Evolutionary conservation across 208 protist species (phyloP).

Genomic region (Plasmodiophora brassicae): DNA sequence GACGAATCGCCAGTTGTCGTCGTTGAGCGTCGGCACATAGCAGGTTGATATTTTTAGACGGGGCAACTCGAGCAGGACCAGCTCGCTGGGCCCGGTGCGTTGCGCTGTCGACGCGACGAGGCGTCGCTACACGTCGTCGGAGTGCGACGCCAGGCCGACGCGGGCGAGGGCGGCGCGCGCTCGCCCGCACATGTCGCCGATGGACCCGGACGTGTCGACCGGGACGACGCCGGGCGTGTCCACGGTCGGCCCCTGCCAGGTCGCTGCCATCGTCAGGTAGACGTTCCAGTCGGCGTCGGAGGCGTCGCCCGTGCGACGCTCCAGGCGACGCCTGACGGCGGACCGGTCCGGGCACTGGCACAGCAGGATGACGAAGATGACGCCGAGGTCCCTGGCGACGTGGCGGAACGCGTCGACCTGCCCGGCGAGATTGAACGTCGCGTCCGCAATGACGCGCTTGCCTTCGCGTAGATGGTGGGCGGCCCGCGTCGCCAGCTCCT

Average conservation of each 20-base stretch:
- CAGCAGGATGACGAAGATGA: background rate
- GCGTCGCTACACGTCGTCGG: too few species aligned
- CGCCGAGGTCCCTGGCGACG: background rate
- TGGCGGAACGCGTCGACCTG: background rate
- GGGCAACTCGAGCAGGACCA: too few species aligned
- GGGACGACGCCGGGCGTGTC: background rate
- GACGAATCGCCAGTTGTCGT: too few species aligned
- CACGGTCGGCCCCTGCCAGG: background rate
- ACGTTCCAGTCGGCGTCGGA: slow-evolving; percentile 16
- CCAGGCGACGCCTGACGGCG: background rate
- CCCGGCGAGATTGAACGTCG: background rate
- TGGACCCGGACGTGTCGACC: background rate
- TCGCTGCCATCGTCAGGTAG: background rate
- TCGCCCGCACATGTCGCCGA: background rate
- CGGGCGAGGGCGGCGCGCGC: background rate
- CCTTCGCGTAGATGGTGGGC: background rate
- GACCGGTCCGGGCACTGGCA: background rate
- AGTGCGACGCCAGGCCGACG: too few species aligned
- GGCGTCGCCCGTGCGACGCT: background rate
- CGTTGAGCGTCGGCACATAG: too few species aligned
- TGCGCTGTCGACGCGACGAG: too few species aligned
- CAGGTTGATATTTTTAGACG: too few species aligned
- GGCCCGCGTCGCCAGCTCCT: background rate
- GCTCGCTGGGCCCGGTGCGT: too few species aligned
- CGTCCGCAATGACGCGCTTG: background rate